Evolutionary conservation across 2,329 filamentous ascomycete genomes (phyloP), one percentile per base, ranked within the genome.

Genomic region (Epichloe uncinata): DNA sequence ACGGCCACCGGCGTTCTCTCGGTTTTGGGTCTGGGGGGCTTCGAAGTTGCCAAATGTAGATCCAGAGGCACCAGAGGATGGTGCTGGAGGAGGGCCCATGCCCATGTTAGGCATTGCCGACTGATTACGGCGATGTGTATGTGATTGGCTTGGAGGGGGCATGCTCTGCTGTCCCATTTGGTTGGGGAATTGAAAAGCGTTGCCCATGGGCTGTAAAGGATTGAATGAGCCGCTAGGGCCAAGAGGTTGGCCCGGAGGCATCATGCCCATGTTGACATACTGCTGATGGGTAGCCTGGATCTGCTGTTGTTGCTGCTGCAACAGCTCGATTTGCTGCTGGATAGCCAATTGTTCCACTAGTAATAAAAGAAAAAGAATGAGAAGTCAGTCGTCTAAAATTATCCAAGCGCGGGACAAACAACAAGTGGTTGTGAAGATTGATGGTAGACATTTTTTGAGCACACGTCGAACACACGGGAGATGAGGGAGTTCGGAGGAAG

Each of bases 281-380:
- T 97, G 91, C 71, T 96, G 90, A 64, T 96, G 89, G 56, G 88
- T 93, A 60, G 88, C 88, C 70, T 94, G 87, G 64, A 97, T 94
- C 67, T 96, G 90, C 69, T 97, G 90, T 67, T 97, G 93, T 68
- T 97, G 93, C 68, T 95, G 89, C 73, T 97, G 91, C 63, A 97
- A 78, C 65, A 94, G 79, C 71, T 97, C 91, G 64, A 97, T 96
- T 72, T 97, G 91, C 74, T 96, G 91, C 73, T 95, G 90, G 66
- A 97, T 90, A 65, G 88, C 88, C 65, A 95, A 81, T 78, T 96
- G 90, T 75, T 96, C 91, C 87, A 96, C 90, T 95, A 42, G 61
- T 45, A 20, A 20, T 54, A 49, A 15, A 16, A 51, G 52, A 54
- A 52, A 50, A 44, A 16, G 20, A 26, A 42, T 36, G 18, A 20